Conservation (phyloP, 164 flowering plant species). For the Stephania cephalantha region DNA sequence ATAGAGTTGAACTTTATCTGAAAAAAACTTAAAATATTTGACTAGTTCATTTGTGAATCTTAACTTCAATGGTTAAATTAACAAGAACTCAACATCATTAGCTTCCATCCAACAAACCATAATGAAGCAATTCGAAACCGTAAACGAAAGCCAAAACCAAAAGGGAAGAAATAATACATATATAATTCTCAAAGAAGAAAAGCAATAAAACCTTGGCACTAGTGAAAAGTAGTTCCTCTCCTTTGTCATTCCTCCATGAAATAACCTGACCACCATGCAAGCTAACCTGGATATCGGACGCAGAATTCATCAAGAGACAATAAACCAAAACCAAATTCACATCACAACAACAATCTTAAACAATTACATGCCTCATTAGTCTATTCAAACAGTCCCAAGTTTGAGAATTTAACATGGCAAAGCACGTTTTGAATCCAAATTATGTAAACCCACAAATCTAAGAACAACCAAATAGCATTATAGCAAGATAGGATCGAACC, state of each 20-base stretch:
- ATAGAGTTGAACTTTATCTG: not conserved
- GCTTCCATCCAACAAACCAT: not conserved
- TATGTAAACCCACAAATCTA: not conserved
- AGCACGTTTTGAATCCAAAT: not conserved
- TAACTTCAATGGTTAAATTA: not conserved
- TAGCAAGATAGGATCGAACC: constrained; percentile 34
- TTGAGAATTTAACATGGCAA: not conserved
- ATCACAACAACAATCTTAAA: not conserved
- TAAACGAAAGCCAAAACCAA: not conserved
- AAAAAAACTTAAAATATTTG: not conserved
- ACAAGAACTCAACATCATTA: not conserved
- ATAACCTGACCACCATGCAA: constrained; percentile 83
- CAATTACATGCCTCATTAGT: not conserved
- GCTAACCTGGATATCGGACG: constrained; percentile 56
- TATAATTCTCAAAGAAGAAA: not conserved
- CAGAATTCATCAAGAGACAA: constrained; percentile 10
- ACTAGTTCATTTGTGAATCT: not conserved
- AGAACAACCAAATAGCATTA: not conserved
- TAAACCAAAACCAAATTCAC: constrained; percentile 6
- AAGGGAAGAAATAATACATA: not conserved
- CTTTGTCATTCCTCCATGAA: constrained; percentile 83
- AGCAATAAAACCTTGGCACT: constrained; percentile 67
- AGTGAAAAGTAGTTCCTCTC: constrained; percentile 88
- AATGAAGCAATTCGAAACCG: not conserved
- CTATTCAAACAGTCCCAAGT: not conserved